Base-by-base conservation (phyloP, 2,329 filamentous ascomycete species). In the Aspergillus phoenicis region DNA sequence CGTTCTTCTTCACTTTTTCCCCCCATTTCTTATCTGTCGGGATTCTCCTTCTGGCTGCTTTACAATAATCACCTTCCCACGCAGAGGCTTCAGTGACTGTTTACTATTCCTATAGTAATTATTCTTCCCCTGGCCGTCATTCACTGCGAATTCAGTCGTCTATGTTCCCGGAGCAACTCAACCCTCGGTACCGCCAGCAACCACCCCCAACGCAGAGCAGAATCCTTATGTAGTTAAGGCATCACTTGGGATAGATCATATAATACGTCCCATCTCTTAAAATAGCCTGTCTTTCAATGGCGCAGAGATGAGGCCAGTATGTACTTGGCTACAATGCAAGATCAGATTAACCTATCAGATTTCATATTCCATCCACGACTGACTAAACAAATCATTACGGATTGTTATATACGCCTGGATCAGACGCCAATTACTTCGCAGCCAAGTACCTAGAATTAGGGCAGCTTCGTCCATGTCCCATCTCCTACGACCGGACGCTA, bases 391-490 rank as follows among this genome's bases (percentile, higher is more conserved):
- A 15, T 22, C 24, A 26, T 26, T 45, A 28, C 39, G 43, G 22
- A 20, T 30, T 26, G 53, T 39, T 33, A 24, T 47, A 45, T 39
- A 17, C 28, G 20, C 26, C 53, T 33, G 24, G 47, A 47, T 45
- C 53, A 22, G 22, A 45, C 17, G 53, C 28, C 53, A 36, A 56
- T 47, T 56, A 33, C 17, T 33, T 33, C 47, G n/a, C 39, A 56
- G 28, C 53, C 24, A 33, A 45, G 11, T 13, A 4, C 26, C 28
- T 43, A 22, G 39, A 53, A n/a, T 11, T n/a, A 33, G 17, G 11
- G 20, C 52, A 39, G 55, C 57, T 28, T 36, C 36, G 59, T 47
- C 52, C 33, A 38, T 36, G 13, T 54, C 57, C 51, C 47, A 48
- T 22, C 33, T 5, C 10, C 13, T 52, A 52, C 28, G 4, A 30